Base-by-base conservation (phyloP, 2,329 filamentous ascomycete genomes). In the Fusarium burgessii region DNA sequence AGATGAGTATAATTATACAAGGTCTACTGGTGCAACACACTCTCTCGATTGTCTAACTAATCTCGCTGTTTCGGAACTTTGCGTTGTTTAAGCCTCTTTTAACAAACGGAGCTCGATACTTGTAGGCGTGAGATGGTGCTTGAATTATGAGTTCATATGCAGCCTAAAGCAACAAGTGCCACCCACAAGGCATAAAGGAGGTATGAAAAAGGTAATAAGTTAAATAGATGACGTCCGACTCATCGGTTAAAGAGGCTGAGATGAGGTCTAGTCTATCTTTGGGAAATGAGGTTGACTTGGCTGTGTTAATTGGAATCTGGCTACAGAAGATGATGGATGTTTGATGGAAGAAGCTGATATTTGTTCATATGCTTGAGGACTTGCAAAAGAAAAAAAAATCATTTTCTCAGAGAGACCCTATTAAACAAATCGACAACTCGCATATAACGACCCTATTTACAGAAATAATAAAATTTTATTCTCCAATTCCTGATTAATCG, bases 321-420 rank as follows among this genome's bases (percentile, higher is more conserved):
- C 66, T 47, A 71, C 40, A 75, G 75, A 77, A 77, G 56, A 54
- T 46, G 56, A 50, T 76, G 68, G 74, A 76, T 29, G 18, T 12
- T 12, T 20, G n/a, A 29, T 72, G 52, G 70, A 72, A 73, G 11
- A 41, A 60, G 58, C 17, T 20, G 23, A 32, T 33, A 33, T 47
- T 17, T 56, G 52, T 35, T 47, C 29, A 47, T 35, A 33, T n/a
- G n/a, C 14, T 38, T 25, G 7, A 58, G 40, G 38, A 13, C 23
- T 23, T 23, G 23, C 23, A 23, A 25, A 23, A n/a, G n/a, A 9
- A n/a, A 29, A 25, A 12, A n/a, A 18, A 27, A 33, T 33, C 25
- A 6, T 35, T 32, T 32, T n/a, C 15, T 13, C 11, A 32, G 13
- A 38, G 11, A 33, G 20, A 11, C 2, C 6, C 20, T 32, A 20